Base-by-base conservation (phyloP, 2,329 filamentous ascomycete genomes). In the Claviceps humidiphila region DNA sequence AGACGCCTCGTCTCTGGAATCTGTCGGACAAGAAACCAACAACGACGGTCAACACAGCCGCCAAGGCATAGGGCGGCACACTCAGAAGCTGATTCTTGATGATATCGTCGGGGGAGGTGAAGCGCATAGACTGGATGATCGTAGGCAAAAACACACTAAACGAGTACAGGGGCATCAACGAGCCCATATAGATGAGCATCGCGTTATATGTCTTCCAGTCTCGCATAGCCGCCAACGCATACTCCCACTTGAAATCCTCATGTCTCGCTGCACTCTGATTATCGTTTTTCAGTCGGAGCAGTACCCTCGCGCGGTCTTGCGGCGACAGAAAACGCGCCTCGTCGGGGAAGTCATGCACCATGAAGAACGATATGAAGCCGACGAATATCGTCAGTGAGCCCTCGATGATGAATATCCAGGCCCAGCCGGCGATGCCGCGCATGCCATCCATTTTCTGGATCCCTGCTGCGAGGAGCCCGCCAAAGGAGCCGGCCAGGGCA, bases 191-290 rank as follows among this genome's bases (percentile, higher is more conserved):
- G 54, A 91, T 82, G 45, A 86, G 66, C 65, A 87, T 85, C 13
- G 80, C 84, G 1, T 77, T 71, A 68, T 82, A 93, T 20, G 85
- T 94, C 72, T 95, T 94, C 84, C 87, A 94, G 63, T 95, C 89
- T 53, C 77, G 83, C 17, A 91, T 59, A 6, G 81, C 82, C 13
- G 79, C 76, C 77, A 80, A 87, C 54, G 93, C 75, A 63, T 88
- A 89, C 3, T 71, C 69, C 71, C 80, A 81, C 58, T 83, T 80
- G 69, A 90, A 93, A 11, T 82, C 74, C 63, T 94, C 89, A 57
- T 86, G 80, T 56, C 82, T 75, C 1, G 85, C 85, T n/a, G 80
- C 85, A 9, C 79, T 74, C 65, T 94, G 89, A 58, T 87, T 74
- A 64, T 94, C 88, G 4, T 71, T 65, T 48, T 77, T 77, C 9